A percentile compares a stretch with the other conserved stretches of the same genome.
Evolutionary conservation across 257 asterid species (phyloP).

Genomic region (Asclepias syriaca): DNA sequence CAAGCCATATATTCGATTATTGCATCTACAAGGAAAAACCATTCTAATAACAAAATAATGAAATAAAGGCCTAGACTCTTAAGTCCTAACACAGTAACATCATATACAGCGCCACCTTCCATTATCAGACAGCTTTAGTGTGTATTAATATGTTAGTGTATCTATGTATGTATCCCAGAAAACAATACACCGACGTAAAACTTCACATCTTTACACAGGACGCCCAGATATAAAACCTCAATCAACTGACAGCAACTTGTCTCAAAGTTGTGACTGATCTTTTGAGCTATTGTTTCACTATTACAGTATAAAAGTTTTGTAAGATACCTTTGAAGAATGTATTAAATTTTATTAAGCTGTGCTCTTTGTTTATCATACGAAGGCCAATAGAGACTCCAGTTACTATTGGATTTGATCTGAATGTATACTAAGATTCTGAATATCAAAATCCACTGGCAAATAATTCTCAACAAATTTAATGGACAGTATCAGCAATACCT

Average conservation of each 20-base stretch:
- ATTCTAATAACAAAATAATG: background rate
- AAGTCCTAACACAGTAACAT: background rate
- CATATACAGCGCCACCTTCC: background rate
- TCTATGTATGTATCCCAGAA: background rate
- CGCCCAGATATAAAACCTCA: background rate
- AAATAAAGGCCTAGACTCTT: background rate
- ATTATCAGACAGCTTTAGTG: constrained; percentile 1
- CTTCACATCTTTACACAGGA: background rate
- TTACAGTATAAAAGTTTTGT: background rate
- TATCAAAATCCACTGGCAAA: background rate
- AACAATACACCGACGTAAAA: background rate
- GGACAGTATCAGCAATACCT: background rate
- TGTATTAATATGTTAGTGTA: background rate
- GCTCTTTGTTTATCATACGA: background rate
- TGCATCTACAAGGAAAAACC: background rate
- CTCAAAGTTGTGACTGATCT: too few relatives aligned
- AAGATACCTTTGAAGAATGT: too few relatives aligned
- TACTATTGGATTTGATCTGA: background rate
- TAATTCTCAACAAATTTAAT: background rate
- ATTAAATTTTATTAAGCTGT: too few relatives aligned
- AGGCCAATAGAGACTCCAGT: background rate
- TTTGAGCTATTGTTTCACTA: background rate
- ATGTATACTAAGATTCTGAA: background rate
- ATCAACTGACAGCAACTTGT: background rate
- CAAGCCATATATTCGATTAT: constrained; percentile 2